Evolutionary conservation across 2,329 filamentous ascomycete species (phyloP).

Genomic region (Cytospora mali): DNA sequence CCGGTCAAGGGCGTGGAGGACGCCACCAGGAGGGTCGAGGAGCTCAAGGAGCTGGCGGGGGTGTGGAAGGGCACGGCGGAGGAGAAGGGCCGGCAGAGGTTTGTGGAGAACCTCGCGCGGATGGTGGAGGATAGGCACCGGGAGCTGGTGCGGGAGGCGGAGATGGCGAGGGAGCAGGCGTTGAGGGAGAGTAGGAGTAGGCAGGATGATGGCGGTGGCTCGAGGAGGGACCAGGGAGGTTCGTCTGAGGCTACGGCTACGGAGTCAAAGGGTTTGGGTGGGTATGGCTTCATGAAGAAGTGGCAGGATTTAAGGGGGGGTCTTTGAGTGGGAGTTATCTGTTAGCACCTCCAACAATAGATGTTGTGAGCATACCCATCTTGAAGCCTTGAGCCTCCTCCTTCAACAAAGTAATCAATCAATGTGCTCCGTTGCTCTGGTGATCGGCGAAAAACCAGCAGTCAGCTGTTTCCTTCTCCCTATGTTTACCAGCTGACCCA

Average conservation of each 20-base stretch:
- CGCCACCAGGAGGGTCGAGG: constrained; percentile 73
- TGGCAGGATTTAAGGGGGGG: constrained; percentile 62
- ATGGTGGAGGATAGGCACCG: constrained; percentile 76
- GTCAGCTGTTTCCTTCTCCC: not conserved
- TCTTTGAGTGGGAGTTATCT: constrained; percentile 38
- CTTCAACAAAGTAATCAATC: not conserved
- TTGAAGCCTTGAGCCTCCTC: not conserved
- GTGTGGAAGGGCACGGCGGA: constrained; percentile 97
- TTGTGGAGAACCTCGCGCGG: constrained; percentile 80
- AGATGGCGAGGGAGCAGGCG: constrained; percentile 37
- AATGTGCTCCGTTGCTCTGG: not conserved
- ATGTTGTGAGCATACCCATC: not conserved
- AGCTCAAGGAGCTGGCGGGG: constrained; percentile 72
- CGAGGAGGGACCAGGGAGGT: constrained; percentile 35
- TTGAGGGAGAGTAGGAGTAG: constrained; percentile 37
- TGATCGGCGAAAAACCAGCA: not conserved
- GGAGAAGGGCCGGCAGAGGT: constrained; percentile 79
- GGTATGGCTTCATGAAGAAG: constrained; percentile 65
- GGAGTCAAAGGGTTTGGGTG: constrained; percentile 50
- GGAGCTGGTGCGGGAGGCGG: constrained; percentile 56
- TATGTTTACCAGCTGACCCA: too few relatives aligned
- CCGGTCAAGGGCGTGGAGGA: constrained; percentile 70
- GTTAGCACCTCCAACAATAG: not conserved
- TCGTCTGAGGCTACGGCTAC: constrained; percentile 33
- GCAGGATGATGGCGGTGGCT: constrained; percentile 40